Evolutionary conservation across 495 filamentous ascomycete species (phyloP), one percentile per base, ranked within the genome.

Genomic region (Neurospora tetraspora): DNA sequence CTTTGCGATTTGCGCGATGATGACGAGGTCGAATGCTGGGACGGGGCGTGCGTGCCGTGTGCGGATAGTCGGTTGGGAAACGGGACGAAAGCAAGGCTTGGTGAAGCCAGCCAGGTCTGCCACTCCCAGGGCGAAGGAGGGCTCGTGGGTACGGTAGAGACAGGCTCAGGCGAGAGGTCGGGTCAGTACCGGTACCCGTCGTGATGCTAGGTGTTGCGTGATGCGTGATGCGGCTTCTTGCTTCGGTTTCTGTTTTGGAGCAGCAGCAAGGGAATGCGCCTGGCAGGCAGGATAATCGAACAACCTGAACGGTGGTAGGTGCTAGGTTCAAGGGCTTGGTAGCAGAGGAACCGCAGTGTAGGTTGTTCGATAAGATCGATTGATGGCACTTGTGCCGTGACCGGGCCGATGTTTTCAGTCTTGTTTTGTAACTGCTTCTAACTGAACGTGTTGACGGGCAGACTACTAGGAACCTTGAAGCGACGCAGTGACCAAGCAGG

Each of bases 1-100:
- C 71, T 75, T 74, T 73, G n/a, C 38, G 43, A 45, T 75, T 74
- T 74, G 27, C 34, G 43, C 53, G 53, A 71, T 72, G 74, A 74
- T 71, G 72, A 76, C 73, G 73, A 53, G 68, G 59, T 45, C 65
- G 72, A 59, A 69, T 74, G 73, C 71, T 53, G 74, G 47, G 31
- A 39, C 27, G 37, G 69, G 40, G 71, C 36, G 18, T 36, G 71
- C 18, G 39, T 68, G 53, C 27, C 47, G 23, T 68, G 53, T 65
- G 53, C 53, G 53, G 53, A 65, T 65, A 65, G 53, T 65, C 53
- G 53, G 53, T 31, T 65, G 27, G 53, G 53, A 65, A 65, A 65
- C 53, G 53, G 27, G 53, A 65, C 27, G 27, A 65, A 65, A 34
- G 53, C 53, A 16, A 61, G 53, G 53, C 53, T 27, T 61, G 5